Percentiles rank a stretch among this genome's conserved stretches.
These are phyloP conservation scores for Eucalyptus decipiens DNA, from an alignment of 345 rosid genomes.

Conservation along the genomic window DNA sequence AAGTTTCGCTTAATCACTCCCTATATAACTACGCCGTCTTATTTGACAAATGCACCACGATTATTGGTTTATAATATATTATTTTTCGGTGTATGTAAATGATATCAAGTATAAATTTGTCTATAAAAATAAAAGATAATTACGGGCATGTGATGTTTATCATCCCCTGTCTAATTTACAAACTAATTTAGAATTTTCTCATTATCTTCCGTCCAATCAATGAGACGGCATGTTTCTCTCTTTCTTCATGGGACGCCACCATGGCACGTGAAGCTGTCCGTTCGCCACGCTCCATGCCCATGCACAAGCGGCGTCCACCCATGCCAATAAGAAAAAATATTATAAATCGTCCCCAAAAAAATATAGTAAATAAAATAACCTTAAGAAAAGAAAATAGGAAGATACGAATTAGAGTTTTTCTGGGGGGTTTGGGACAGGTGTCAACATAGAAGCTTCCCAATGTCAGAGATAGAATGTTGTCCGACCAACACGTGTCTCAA, in stretches of 20 bases:
- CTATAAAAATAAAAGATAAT: background rate
- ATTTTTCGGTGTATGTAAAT: background rate
- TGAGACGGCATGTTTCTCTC: background rate
- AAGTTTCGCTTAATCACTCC: background rate
- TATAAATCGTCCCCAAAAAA: background rate
- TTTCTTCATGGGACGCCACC: background rate
- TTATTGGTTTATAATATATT: background rate
- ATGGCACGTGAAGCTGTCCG: slow-evolving; percentile 18
- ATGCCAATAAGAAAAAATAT: background rate
- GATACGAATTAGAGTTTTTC: background rate
- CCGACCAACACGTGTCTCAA: slow-evolving; percentile 55
- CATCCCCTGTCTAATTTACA: background rate
- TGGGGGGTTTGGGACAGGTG: background rate
- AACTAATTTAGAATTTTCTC: background rate
- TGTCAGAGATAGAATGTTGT: background rate
- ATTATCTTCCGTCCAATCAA: background rate
- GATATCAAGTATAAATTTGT: background rate
- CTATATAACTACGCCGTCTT: rapidly evolving
- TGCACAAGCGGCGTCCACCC: background rate
- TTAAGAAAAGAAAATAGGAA: background rate
- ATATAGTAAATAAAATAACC: background rate
- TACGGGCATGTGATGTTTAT: background rate
- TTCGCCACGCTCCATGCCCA: background rate
- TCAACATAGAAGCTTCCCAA: background rate
- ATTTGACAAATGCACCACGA: background rate